A percentile compares a stretch with the other conserved stretches of the same genome.
Evolutionary conservation across 2,329 filamentous ascomycete genomes (phyloP).

Genomic region (Chrysosporium queenslandicum): DNA sequence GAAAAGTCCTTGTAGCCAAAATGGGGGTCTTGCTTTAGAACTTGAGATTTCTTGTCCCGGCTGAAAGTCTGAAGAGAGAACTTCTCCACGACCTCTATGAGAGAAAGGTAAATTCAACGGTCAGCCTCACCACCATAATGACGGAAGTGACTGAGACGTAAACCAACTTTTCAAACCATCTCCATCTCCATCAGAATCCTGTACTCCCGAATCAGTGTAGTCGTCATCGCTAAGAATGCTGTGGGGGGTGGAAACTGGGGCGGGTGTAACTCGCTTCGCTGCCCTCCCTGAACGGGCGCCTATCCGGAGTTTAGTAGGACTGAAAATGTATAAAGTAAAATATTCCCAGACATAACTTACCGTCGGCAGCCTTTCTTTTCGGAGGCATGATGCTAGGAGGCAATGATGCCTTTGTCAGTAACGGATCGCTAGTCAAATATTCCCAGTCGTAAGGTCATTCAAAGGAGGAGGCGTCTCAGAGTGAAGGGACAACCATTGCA

Average conservation of each 20-base stretch:
- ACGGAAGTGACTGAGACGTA: neutral
- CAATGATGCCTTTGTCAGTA: neutral
- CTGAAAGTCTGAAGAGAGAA: constrained; percentile 46
- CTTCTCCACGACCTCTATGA: constrained; percentile 41
- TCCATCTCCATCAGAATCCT: constrained; percentile 39
- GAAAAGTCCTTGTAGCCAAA: constrained; percentile 67
- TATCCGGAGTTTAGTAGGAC: constrained; percentile 28
- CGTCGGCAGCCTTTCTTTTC: constrained; percentile 58
- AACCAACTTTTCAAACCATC: constrained; percentile 39
- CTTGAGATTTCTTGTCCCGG: constrained; percentile 35
- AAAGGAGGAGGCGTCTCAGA: neutral
- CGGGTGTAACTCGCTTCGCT: constrained; percentile 41
- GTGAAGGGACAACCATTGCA: too few species aligned
- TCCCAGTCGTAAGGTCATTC: neutral
- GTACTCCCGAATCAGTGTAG: constrained; percentile 45
- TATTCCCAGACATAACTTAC: constrained; percentile 31
- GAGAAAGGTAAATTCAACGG: too few species aligned
- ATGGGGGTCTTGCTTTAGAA: constrained; percentile 43
- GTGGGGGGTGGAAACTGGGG: constrained; percentile 34
- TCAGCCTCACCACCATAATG: constrained; percentile 13
- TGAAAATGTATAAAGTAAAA: neutral
- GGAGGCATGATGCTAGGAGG: constrained; percentile 46
- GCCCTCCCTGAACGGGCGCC: constrained; percentile 37
- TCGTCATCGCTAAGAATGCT: constrained; percentile 47
- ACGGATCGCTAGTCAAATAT: too few species aligned